A percentile compares a stretch with the other conserved stretches of the same genome.
Evolutionary conservation across 2,329 filamentous ascomycete genomes (phyloP).

Genomic region (Aspergillus japonicus): DNA sequence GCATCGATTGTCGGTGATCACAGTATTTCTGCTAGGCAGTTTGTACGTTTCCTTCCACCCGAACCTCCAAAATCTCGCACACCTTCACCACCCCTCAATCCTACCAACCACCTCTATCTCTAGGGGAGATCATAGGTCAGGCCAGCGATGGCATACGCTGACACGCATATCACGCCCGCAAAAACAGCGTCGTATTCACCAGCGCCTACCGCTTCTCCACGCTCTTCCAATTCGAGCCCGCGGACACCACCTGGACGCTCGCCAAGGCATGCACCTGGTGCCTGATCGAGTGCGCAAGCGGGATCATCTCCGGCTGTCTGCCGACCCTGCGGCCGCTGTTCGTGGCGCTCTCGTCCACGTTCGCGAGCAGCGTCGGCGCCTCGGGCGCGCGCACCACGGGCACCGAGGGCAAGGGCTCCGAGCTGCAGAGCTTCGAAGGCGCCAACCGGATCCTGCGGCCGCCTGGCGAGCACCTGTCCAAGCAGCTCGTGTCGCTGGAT

Average conservation of each 20-base stretch:
- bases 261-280: conserved; percentile 51
- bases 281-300: conserved; percentile 48
- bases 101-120: too few species aligned
- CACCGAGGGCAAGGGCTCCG: too few species aligned
- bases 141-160: too few species aligned
- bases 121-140: too few species aligned
- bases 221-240: conserved; percentile 45
- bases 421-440: too few species aligned
- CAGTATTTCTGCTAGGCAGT: too few species aligned
- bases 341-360: not conserved
- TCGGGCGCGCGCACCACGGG: not conserved
- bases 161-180: too few species aligned
- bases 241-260: conserved; percentile 50
- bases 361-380: not conserved
- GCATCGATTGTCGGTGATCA: not conserved
- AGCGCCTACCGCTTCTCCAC: conserved; percentile 51
- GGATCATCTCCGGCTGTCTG: conserved; percentile 24
- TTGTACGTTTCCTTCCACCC: too few species aligned
- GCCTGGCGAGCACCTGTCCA: not conserved
- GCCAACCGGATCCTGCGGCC: too few species aligned
- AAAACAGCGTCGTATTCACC: conserved; percentile 45
- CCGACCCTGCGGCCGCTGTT: conserved; percentile 19
- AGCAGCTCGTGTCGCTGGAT: not conserved
- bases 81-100: too few species aligned
- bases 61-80: too few species aligned